These are phyloP conservation scores for Ammopiptanthus mongolicus DNA, from an alignment of 306 rosid genomes.

Conservation along the genomic window DNA sequence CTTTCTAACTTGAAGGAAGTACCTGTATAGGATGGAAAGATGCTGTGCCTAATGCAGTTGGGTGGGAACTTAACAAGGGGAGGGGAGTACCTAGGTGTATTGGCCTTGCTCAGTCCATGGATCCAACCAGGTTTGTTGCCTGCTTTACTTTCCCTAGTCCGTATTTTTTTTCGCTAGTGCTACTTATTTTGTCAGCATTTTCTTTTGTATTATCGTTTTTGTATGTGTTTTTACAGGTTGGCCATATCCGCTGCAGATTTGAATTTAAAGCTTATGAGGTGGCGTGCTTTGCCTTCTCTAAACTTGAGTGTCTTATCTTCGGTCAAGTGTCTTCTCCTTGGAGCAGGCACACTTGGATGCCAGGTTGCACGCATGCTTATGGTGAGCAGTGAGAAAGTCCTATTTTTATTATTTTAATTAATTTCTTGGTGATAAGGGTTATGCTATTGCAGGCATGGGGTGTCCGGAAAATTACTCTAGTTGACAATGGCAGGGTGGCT, in stretches of 20 bases:
- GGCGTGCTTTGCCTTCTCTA: slow-evolving; percentile 95
- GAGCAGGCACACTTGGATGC: slow-evolving; percentile 99
- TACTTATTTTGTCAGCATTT: not conserved
- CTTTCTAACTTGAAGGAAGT: slow-evolving; percentile 24
- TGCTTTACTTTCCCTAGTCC: not conserved
- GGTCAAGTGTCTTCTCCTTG: slow-evolving; percentile 89
- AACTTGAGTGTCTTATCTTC: slow-evolving; percentile 66
- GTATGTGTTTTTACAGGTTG: slow-evolving; percentile 51
- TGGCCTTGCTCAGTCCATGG: slow-evolving; percentile 92
- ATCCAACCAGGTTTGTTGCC: slow-evolving; percentile 69
- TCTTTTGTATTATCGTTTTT: slow-evolving; percentile 18
- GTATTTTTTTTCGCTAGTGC: not conserved
- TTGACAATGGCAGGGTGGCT: slow-evolving; percentile 89
- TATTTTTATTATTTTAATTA: not conserved
- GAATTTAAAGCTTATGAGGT: slow-evolving; percentile 95
- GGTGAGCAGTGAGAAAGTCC: slow-evolving; percentile 51
- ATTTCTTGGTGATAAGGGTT: slow-evolving; percentile 5
- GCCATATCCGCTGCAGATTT: slow-evolving; percentile 98
- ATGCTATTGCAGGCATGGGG: slow-evolving; percentile 86
- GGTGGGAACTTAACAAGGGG: slow-evolving; percentile 90
- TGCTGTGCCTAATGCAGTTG: slow-evolving; percentile 60
- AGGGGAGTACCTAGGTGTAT: slow-evolving; percentile 61
- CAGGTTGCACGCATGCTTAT: slow-evolving; percentile 98
- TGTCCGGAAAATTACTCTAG: slow-evolving; percentile 75
- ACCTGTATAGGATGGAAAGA: slow-evolving; percentile 52